Evolutionary conservation across 352 stramenopile species (phyloP), one percentile per base, ranked within the genome.

Genomic region (Phytopythium sindhum): DNA sequence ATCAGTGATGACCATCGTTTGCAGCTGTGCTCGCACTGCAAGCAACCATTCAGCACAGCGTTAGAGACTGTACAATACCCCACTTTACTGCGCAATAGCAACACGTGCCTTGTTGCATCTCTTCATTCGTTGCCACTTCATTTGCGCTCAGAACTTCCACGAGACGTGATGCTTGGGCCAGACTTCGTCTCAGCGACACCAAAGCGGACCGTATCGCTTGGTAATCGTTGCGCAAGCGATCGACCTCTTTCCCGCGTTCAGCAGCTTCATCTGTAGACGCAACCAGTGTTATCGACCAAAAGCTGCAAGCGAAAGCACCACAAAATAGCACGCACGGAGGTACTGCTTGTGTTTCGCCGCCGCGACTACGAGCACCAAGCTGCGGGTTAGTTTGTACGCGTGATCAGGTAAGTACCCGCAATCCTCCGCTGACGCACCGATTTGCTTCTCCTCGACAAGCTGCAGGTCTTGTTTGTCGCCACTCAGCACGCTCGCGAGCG

Each of bases 281-380:
- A 24, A 23, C 42, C 12, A 42, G 47, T 31, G 29, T n/a, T 7
- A 41, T 50, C 14, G 24, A 35, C 31, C 4, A 45, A 19, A 35
- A 15, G n/a, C 19, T 39, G 26, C 11, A 19, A 21, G 2, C 21
- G 26, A 24, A 19, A 21, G 21, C 19, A 6, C 10, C 5, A 12
- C 17, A 21, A 4, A 11, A 39, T 66, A 17, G 9, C 24, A 15
- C 48, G 17, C 17, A 86, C 80, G 70, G 65, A 60, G 69, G 33
- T 74, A 73, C 35, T 81, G 65, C 14, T 63, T 64, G 50, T 85
- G 72, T 31, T 77, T 89, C 56, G 60, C 65, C 24, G 86, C 72
- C 15, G 64, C 61, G 65, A 76, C 82, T 91, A 44, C 29, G 59
- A 47, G 41, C 5, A 31, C 29, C 47, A 44, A 28, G 19, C 19